These are phyloP conservation scores for Desmodesmus armatus DNA, from an alignment of 139 green algal genomes.

Conservation along the genomic window DNA sequence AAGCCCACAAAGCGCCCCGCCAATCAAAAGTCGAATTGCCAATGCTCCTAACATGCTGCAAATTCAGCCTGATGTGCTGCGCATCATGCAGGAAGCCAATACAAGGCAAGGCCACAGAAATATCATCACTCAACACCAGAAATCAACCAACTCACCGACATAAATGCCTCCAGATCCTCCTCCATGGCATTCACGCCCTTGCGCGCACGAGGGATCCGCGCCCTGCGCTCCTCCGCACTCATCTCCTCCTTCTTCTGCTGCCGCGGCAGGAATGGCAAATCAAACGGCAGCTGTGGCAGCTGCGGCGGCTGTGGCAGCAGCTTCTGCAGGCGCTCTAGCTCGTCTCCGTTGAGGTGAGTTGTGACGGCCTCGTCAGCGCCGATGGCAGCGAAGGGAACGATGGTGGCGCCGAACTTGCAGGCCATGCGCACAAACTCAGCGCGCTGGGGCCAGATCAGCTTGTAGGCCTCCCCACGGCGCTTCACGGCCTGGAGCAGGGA, in stretches of 20 bases:
- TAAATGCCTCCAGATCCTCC: conserved; percentile 42
- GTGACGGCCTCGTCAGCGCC: conserved; percentile 68
- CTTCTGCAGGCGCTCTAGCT: conserved; percentile 68
- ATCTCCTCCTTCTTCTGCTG: neutral
- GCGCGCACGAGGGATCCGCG: conserved; percentile 13
- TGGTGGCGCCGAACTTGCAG: conserved; percentile 86
- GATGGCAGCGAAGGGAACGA: conserved; percentile 94
- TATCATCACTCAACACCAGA: neutral
- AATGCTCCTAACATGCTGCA: neutral
- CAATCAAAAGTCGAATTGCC: neutral
- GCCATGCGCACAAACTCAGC: conserved; percentile 94
- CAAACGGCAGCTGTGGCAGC: neutral
- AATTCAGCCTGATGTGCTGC: too few species aligned
- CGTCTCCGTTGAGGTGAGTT: conserved; percentile 46
- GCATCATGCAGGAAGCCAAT: too few species aligned
- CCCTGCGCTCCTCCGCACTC: neutral
- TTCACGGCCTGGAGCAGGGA: conserved; percentile 54
- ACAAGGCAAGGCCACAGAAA: neutral
- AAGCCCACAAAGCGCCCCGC: too few species aligned
- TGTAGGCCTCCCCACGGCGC: conserved; percentile 86
- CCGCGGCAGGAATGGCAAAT: neutral
- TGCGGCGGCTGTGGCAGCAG: conserved; percentile 63
- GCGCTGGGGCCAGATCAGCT: conserved; percentile 92
- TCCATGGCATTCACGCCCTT: conserved; percentile 40
- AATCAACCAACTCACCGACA: conserved; percentile 14